Base-by-base conservation (phyloP, 2,329 filamentous ascomycete species). In the Sphaerulina populicola region DNA sequence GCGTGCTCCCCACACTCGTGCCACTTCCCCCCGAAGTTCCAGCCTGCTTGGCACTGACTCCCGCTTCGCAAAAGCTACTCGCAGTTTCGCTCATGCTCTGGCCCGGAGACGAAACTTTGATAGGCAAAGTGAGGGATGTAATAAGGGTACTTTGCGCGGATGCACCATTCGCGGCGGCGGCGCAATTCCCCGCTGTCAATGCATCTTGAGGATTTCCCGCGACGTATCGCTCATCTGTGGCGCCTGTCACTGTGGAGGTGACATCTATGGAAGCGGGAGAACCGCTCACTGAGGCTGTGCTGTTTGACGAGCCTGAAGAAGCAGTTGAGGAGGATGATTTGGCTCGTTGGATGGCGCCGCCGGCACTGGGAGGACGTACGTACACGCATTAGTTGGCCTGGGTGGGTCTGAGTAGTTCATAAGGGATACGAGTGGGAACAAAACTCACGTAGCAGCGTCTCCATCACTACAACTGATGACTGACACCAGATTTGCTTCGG, bases 281-380 rank as follows among this genome's bases (percentile, higher is more conserved):
- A 27, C 36, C 52, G 18, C 40, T 48, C 3, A 54, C 49, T 11
- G 31, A 45, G 4, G 52, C 52, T 30, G 49, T 54, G 33, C 49
- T 52, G 40, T 54, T 49, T 8, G 52, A 47, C 18, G 35, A 23
- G 10, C 52, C 52, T 8, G 52, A 54, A 1, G 52, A 51, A 29
- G 52, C 23, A 3, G 52, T 54, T 21, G 48, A 51, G 9, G 52
- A 54, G 12, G 37, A 40, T 2, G 44, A 49, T 35, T 54, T 51
- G 12, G 35, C 18, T 12, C 49, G 44, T 29, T 54, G 52, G 12
- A 54, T 54, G 33, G 52, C 52, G 41, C 52, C 52, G 15, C 52
- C 52, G 15, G 48, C 48, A 21, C 52, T 54, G 21, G n/a, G n/a
- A n/a, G n/a, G n/a, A n/a, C n/a, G n/a, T n/a, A n/a, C n/a, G 7